phyloP scores from a whole-genome alignment of 345 rosid species.

The Aquilaria malaccensis region DNA sequence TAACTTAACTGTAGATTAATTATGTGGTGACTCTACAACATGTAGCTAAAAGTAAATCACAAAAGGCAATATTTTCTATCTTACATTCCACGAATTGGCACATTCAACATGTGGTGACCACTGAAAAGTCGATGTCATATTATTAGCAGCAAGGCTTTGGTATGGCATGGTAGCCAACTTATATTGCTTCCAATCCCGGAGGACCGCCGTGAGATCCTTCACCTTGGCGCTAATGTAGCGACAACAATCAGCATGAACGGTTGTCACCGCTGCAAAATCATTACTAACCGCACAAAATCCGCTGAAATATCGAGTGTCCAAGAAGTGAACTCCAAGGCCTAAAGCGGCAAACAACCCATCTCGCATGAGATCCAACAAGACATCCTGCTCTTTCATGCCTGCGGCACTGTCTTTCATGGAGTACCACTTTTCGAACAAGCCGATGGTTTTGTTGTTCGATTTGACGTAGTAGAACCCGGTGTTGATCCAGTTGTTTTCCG shows the following conservation, averaged over 20 bases:
- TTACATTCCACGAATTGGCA: conserved; percentile 30
- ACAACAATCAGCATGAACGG: conserved; percentile 86
- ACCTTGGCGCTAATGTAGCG: conserved; percentile 62
- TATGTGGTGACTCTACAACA: too few species aligned
- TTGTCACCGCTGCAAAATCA: conserved; percentile 40
- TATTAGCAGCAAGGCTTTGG: conserved; percentile 2
- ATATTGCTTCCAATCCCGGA: conserved; percentile 58
- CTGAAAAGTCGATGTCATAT: conserved; percentile 3
- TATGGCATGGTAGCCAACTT: not conserved
- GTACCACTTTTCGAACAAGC: conserved; percentile 58
- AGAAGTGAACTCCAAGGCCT: conserved; percentile 32
- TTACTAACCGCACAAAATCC: conserved; percentile 69
- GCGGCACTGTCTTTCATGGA: conserved; percentile 41
- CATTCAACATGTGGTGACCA: conserved; percentile 45
- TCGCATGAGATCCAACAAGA: conserved; percentile 33
- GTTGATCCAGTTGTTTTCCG: conserved; percentile 39
- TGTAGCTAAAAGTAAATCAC: too few species aligned
- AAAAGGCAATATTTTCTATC: too few species aligned
- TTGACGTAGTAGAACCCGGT: conserved; percentile 62
- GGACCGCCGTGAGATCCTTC: conserved; percentile 40
- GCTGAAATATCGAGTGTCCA: conserved; percentile 55
- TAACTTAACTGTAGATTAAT: too few species aligned
- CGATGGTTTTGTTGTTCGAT: conserved; percentile 62
- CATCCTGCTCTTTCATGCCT: conserved; percentile 71
- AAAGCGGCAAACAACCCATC: conserved; percentile 29